A percentile compares a stretch with the other conserved stretches of the same genome.
Conservation (phyloP, 1,284 basidiomycete species). For the Apiotrichum domesticum region DNA sequence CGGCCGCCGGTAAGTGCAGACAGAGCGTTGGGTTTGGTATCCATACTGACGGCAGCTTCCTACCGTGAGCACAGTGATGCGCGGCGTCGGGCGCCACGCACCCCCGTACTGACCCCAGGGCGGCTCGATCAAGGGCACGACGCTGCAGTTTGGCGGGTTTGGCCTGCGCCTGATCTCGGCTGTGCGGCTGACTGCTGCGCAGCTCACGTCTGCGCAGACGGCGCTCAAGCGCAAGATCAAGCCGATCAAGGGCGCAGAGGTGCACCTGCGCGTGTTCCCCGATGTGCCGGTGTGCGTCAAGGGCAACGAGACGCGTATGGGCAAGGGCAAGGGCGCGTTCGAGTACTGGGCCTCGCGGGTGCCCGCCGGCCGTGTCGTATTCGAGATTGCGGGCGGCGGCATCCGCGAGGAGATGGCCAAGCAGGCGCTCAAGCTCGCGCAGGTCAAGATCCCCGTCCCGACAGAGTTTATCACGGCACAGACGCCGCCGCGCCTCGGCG, state of each 20-base stretch:
- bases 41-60: conserved; percentile 23
- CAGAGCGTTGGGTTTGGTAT: not conserved
- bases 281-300: conserved; percentile 97
- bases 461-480: conserved; percentile 78
- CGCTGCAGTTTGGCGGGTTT: conserved; percentile 78
- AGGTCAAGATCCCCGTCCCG: conserved; percentile 79
- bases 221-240: conserved; percentile 89
- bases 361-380: conserved; percentile 83
- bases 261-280: conserved; percentile 87
- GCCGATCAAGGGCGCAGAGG: conserved; percentile 79
- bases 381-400: conserved; percentile 86
- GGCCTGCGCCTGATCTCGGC: conserved; percentile 85
- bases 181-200: conserved; percentile 80
- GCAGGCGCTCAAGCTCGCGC: conserved; percentile 82
- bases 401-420: conserved; percentile 89
- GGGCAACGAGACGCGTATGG: conserved; percentile 99
- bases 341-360: conserved; percentile 97
- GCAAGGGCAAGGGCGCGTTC: conserved; percentile 96
- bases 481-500: conserved; percentile 72
- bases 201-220: conserved; percentile 78
- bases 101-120: conserved; percentile 49
- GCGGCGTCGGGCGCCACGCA: not conserved
- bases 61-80: conserved; percentile 18
- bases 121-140: conserved; percentile 89
- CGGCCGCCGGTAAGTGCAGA: conserved; percentile 63